These are phyloP conservation scores for Colletotrichum musicola DNA, from an alignment of 2,329 filamentous ascomycete species.

Conservation along the genomic window DNA sequence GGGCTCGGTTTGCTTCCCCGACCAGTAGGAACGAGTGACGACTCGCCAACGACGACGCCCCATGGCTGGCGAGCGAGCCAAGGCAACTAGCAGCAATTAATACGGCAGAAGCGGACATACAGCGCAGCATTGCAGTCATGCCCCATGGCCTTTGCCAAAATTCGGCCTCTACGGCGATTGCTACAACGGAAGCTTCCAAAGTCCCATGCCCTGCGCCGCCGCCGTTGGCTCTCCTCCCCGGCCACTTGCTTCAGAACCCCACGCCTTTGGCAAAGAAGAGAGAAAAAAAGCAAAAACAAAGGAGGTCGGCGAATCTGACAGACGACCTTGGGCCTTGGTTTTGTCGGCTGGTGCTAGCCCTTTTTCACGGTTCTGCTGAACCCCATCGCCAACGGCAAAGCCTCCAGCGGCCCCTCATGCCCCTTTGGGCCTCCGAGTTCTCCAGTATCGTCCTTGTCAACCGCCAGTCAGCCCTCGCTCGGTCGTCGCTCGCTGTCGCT, in stretches of 20 bases:
- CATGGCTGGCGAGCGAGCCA: neutral
- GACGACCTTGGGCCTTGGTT: neutral
- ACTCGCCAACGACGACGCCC: conserved; percentile 13
- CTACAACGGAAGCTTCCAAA: neutral
- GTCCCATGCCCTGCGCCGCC: conserved; percentile 6
- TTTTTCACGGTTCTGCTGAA: neutral
- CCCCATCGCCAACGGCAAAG: neutral
- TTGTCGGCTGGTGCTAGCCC: neutral
- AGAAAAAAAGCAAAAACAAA: neutral
- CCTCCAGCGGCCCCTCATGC: conserved; percentile 23
- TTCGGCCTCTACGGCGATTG: too few species aligned
- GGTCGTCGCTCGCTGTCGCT: neutral
- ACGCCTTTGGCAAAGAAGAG: neutral
- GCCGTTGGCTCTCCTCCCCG: neutral
- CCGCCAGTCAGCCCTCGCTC: too few species aligned
- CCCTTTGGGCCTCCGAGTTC: conserved; percentile 3
- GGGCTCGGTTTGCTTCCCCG: conserved; percentile 27
- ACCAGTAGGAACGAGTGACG: conserved; percentile 17
- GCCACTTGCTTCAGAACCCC: too few species aligned
- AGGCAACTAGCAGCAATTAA: neutral
- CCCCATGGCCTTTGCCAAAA: neutral
- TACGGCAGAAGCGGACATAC: conserved; percentile 1
- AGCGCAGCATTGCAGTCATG: neutral
- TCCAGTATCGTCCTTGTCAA: neutral
- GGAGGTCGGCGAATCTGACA: conserved; percentile 1